These are phyloP conservation scores for Talaromyces sp. DNA, from an alignment of 2,329 filamentous ascomycete species.

Conservation along the genomic window DNA sequence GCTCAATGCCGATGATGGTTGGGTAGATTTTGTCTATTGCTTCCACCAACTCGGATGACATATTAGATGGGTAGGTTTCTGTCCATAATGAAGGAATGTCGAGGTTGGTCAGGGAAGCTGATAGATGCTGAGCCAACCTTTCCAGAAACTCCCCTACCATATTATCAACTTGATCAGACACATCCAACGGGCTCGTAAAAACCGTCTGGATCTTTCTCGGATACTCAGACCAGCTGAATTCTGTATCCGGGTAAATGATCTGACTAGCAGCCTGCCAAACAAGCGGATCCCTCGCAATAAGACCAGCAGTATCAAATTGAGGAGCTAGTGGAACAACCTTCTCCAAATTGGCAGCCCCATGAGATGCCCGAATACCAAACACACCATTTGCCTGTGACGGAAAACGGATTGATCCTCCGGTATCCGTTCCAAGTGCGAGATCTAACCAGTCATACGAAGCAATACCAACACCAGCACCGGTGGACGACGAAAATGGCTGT, in stretches of 20 bases:
- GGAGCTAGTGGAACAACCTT: conserved; percentile 50
- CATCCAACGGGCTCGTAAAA: neutral
- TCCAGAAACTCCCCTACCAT: neutral
- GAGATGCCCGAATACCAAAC: conserved; percentile 53
- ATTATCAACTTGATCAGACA: neutral
- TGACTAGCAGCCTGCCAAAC: conserved; percentile 8
- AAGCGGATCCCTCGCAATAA: conserved; percentile 28
- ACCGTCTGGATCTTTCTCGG: neutral
- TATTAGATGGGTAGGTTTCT: conserved; percentile 4
- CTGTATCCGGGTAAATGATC: neutral
- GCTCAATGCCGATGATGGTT: conserved; percentile 28
- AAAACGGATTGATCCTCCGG: conserved; percentile 37
- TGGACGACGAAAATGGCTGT: conserved; percentile 38
- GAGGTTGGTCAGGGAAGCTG: neutral
- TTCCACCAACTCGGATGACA: conserved; percentile 1
- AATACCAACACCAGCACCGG: conserved; percentile 42
- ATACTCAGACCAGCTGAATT: conserved; percentile 4
- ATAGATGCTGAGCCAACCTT: neutral
- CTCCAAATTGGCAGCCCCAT: conserved; percentile 48
- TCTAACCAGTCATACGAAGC: conserved; percentile 47
- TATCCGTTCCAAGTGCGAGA: conserved; percentile 32
- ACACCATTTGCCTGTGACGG: conserved; percentile 52
- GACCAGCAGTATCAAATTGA: conserved; percentile 47
- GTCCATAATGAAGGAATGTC: neutral
- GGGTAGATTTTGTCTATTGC: conserved; percentile 14